Evolutionary conservation across 208 protist species (phyloP).

Genomic region (Trypanosoma caninum): DNA sequence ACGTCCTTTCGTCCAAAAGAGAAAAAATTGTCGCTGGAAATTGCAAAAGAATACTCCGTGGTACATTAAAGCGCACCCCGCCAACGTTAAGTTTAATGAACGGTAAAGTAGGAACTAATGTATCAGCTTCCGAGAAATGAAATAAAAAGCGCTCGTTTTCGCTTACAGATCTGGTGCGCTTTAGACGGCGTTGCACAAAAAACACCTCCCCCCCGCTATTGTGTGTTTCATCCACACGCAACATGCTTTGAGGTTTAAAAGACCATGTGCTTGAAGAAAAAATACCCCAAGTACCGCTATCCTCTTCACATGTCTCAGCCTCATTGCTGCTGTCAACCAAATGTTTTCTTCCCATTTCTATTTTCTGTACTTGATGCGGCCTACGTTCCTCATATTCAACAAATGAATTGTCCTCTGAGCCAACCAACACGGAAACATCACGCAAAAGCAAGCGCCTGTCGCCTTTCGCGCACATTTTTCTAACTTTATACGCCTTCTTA

Average conservation of each 20-base stretch:
- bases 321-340: too few relatives aligned
- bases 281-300: background rate
- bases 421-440: too few relatives aligned
- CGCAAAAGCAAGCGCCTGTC: too few relatives aligned
- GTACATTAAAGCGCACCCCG: slow-evolving; percentile 25
- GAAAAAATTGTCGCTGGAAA: slow-evolving; percentile 21
- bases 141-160: slow-evolving; percentile 12
- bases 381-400: too few relatives aligned
- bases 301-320: too few relatives aligned
- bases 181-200: background rate
- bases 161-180: slow-evolving; percentile 7
- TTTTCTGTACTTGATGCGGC: too few relatives aligned
- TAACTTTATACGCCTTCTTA: too few relatives aligned
- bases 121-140: slow-evolving; percentile 1
- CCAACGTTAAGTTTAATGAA: slow-evolving; percentile 24
- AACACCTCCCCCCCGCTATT: background rate
- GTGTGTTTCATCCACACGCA: background rate
- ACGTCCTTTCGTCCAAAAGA: slow-evolving; percentile 5
- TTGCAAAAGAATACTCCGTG: slow-evolving; percentile 16
- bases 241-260: background rate
- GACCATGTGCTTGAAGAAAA: background rate
- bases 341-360: too few relatives aligned
- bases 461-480: background rate
- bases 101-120: background rate
- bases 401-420: too few relatives aligned